Base-by-base conservation (phyloP, 257 asterid genomes). In the Eucommia ulmoides region DNA sequence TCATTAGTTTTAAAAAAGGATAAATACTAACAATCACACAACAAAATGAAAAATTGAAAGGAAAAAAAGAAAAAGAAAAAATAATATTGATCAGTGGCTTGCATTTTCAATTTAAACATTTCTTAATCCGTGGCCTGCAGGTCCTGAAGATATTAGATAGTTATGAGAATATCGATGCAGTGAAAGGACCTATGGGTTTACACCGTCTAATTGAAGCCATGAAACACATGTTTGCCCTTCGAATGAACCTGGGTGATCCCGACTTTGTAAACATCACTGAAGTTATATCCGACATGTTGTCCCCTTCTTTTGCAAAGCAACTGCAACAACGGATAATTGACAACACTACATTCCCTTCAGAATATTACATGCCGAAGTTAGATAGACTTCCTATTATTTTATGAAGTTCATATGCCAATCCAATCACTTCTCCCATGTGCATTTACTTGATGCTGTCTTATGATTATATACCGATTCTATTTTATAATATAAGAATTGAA, bases 291-390 rank as follows among this genome's bases (percentile, higher is more conserved):
- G 78, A 79, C 54, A 88, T 88, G 97, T 82, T 78, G 48, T 84
- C 91, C 54, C 80, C 78, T 19, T 74, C 77, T 51, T 88, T 79
- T 0, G 96, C 97, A 1, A 62, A 72, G 73, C 55, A 44, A 29
- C 59, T 84, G 23, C 77, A 53, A 45, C 65, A 60, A 47, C 65
- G 49, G 73, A 84, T 88, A 65, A 62, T 70, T 2, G 97, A 88
- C 66, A 82, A 88, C 71, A 78, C 95, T 51, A 88, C 97, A 23
- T 84, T 88, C 77, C 95, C 97, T 19, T 68, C 93, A 19, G 94
- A 74, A 49, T 88, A 88, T 58, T 88, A 88, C 42, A 33, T 79
- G 79, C 72, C 51, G 50, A 84, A 88, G 97, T 83, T n/a, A n/a
- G n/a, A n/a, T n/a, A n/a, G n/a, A n/a, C n/a, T n/a, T n/a, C n/a